Base-by-base conservation (phyloP, 169 alveolate species). In the Plasmodium knowlesi region DNA sequence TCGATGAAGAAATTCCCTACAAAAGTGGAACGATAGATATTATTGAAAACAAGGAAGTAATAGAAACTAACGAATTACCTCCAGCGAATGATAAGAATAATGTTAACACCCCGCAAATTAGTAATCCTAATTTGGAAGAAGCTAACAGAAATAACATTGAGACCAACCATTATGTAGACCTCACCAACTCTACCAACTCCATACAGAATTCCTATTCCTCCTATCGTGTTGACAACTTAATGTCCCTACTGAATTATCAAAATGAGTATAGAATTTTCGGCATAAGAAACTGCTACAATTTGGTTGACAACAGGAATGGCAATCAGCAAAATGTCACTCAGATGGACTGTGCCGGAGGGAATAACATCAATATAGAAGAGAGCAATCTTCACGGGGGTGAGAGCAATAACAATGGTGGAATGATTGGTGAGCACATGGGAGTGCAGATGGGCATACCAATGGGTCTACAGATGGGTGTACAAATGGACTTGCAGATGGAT, bases 1-100 rank as follows among this genome's bases (percentile, higher is more conserved):
- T 96, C 10, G 98, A 96, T 86, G 86, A 86, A 74, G 93, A 74
- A 25, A 76, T 76, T 32, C 93, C 93, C 43, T 86, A 53, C 43
- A 86, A 74, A 39, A 86, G 93, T 86, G 93, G 93, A 30, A 32
- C 70, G 10, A 86, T 86, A 5, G 93, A 86, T 86, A 54, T 86
- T 86, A 86, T 86, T 86, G 93, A 86, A 86, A 76, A 86, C 54
- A 86, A 86, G 41, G 93, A 86, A 54, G 93, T 86, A 50, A 74
- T 86, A 25, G 86, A 86, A 32, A 19, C 93, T 19, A 54, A 83
- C 8, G 93, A 86, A 32, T 30, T 76, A 54, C 32, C 84, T 57
- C 80, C 82, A 28, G 95, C 73, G 34, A 93, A 71, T 91, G 88
- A 73, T 83, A 83, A 80, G 73, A 94, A 30, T 37, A 83, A 57